Conservation (phyloP, 2,329 filamentous ascomycete genomes). For the Aspergillus oerlinghausenensis region DNA sequence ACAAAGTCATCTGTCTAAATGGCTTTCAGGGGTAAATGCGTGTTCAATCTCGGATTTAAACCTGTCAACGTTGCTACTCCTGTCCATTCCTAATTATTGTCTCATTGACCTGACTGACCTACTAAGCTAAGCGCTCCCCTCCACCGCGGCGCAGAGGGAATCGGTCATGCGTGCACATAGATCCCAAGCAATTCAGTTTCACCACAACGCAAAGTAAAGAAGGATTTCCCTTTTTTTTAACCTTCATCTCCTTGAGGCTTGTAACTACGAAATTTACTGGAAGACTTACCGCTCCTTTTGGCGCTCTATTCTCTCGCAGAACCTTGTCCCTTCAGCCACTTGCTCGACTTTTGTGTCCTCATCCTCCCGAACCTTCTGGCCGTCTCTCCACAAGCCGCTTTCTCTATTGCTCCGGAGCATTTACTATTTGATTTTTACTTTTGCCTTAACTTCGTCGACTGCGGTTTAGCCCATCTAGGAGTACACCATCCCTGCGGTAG, state of each 20-base stretch:
- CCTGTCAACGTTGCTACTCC: neutral
- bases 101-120: neutral
- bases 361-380: neutral
- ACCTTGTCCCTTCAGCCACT: neutral
- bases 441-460: neutral
- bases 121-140: slow-evolving; percentile 20
- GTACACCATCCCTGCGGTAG: neutral
- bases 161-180: slow-evolving; percentile 31
- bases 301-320: slow-evolving; percentile 1
- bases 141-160: slow-evolving; percentile 19
- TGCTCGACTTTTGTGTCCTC: neutral
- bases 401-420: neutral
- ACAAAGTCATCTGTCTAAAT: neutral
- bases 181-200: slow-evolving; percentile 20
- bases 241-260: neutral
- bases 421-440: neutral
- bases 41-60: neutral
- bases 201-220: slow-evolving; percentile 14
- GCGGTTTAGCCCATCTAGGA: neutral
- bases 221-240: slow-evolving; percentile 6
- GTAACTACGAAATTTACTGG: neutral
- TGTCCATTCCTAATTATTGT: neutral
- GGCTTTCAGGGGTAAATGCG: neutral
- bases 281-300: slow-evolving; percentile 9
- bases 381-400: neutral